Percentiles rank a stretch among this genome's conserved stretches.
These are phyloP conservation scores for Ambrosiella cleistominuta DNA, from an alignment of 2,329 filamentous ascomycete species.

Conservation along the genomic window DNA sequence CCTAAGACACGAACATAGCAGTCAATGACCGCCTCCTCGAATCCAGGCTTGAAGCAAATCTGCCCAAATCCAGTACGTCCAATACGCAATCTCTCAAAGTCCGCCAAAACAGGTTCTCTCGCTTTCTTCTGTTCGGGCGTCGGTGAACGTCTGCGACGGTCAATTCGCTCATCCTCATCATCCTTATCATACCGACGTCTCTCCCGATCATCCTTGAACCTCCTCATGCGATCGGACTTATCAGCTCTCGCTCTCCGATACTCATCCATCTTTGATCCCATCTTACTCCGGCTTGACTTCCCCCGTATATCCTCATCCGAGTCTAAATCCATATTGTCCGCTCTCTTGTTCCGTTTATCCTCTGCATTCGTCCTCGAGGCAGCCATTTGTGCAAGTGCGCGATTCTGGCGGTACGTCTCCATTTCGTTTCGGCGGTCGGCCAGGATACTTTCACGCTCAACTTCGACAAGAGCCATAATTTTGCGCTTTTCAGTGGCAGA, in stretches of 20 bases:
- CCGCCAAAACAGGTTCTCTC: constrained; percentile 39
- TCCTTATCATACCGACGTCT: constrained; percentile 36
- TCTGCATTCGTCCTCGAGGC: constrained; percentile 46
- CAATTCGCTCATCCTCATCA: constrained; percentile 58
- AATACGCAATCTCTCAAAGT: constrained; percentile 69
- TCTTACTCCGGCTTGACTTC: constrained; percentile 22
- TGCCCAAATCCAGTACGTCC: constrained; percentile 74
- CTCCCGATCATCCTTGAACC: constrained; percentile 37
- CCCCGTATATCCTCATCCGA: constrained; percentile 46
- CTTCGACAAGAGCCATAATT: constrained; percentile 75
- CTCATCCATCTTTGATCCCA: constrained; percentile 29
- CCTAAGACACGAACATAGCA: constrained; percentile 77
- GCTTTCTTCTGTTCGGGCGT: constrained; percentile 43
- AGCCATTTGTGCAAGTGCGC: constrained; percentile 62
- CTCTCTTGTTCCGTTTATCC: constrained; percentile 53
- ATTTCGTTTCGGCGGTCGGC: constrained; percentile 74
- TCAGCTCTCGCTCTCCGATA: constrained; percentile 44
- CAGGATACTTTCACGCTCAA: constrained; percentile 77
- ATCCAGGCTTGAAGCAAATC: constrained; percentile 84
- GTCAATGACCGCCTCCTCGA: constrained; percentile 63
- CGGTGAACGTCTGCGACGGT: constrained; percentile 40
- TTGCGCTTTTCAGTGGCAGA: constrained; percentile 55
- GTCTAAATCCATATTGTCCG: constrained; percentile 59
- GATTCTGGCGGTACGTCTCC: constrained; percentile 65
- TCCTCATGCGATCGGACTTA: constrained; percentile 45